phyloP scores from a whole-genome alignment of 2,329 filamentous ascomycete species.

The Nemania sp. region DNA sequence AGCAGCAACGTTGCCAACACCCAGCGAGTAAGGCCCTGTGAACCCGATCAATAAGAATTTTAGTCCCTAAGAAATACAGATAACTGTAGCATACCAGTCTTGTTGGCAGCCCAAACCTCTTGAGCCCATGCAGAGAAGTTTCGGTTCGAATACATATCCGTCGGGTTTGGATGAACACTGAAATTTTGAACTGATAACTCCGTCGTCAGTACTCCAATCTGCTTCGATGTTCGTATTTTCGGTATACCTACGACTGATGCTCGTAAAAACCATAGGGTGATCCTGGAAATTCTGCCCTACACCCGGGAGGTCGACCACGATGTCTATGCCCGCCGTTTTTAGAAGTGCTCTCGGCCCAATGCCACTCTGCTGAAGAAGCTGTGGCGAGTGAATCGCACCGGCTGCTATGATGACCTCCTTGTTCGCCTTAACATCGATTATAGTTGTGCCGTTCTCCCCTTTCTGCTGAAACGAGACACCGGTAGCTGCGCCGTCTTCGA shows the following conservation, averaged over 20 bases:
- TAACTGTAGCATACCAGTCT: constrained; percentile 26
- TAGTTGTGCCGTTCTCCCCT: constrained; percentile 22
- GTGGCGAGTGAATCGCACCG: constrained; percentile 46
- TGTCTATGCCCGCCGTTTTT: constrained; percentile 45
- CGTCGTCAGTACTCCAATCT: not conserved
- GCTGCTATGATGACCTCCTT: constrained; percentile 50
- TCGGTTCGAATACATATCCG: constrained; percentile 33
- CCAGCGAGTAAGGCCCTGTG: constrained; percentile 29
- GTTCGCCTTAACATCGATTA: constrained; percentile 35
- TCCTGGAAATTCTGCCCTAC: constrained; percentile 56
- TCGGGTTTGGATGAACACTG: constrained; percentile 36
- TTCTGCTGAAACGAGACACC: constrained; percentile 39
- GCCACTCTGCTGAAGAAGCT: constrained; percentile 43
- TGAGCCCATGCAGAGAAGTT: constrained; percentile 37
- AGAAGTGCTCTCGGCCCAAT: constrained; percentile 48
- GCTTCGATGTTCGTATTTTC: too few species aligned
- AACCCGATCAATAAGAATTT: not conserved
- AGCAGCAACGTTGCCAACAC: constrained; percentile 41
- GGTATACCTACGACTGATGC: constrained; percentile 32
- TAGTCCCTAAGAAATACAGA: too few species aligned
- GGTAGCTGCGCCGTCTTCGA: constrained; percentile 36
- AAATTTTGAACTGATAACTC: constrained; percentile 30
- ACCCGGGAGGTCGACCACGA: constrained; percentile 47
- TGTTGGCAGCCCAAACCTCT: constrained; percentile 36
- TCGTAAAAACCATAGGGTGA: constrained; percentile 42